Base-by-base conservation (phyloP, 805 yeast species). In the Candida alai region DNA sequence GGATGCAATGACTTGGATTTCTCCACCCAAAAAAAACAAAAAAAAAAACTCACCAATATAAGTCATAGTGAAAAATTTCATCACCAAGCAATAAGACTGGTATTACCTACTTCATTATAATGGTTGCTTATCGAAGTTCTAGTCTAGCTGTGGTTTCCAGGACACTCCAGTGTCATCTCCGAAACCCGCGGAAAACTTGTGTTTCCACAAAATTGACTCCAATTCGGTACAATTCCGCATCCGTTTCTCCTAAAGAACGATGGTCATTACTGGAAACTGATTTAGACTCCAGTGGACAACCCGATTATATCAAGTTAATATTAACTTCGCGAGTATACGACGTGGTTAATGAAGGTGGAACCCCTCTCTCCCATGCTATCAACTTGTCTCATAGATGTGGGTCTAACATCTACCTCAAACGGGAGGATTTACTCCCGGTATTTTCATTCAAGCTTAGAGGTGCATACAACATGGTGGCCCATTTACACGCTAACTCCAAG, bases 381-480 rank as follows among this genome's bases (percentile, higher is more conserved):
- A 78, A 82, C 18, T 66, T 93, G 30, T 80, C 93, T 1, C 80
- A 78, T 31, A 80, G 77, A 50, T 67, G 80, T n/a, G 84, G 84
- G 33, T 70, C 95, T 28, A 80, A 80, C 25, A 80, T 94, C 11
- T 68, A 73, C 38, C 65, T 93, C 45, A 93, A 93, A 54, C 74
- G 99, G 46, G 99, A 93, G 54, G 98, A 94, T 53, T 68, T 88
- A 23, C 71, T 87, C 37, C 97, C 98, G 0, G 98, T 93, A 4
- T 94, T 93, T 60, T 83, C 95, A 28, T 93, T 93, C 74, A 93
- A 93, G 62, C 70, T 93, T 40, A 80, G 99, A 57, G 99, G 99
- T 39, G 99, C 98, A 12, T 87, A 89, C 62, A 93, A 93, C 58
- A 88, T 87, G 95, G 84, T 93, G 49, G 94, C 97, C 22, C 85